Evolutionary conservation across 2,329 filamentous ascomycete genomes (phyloP).

Genomic region (Penicillium sp.): DNA sequence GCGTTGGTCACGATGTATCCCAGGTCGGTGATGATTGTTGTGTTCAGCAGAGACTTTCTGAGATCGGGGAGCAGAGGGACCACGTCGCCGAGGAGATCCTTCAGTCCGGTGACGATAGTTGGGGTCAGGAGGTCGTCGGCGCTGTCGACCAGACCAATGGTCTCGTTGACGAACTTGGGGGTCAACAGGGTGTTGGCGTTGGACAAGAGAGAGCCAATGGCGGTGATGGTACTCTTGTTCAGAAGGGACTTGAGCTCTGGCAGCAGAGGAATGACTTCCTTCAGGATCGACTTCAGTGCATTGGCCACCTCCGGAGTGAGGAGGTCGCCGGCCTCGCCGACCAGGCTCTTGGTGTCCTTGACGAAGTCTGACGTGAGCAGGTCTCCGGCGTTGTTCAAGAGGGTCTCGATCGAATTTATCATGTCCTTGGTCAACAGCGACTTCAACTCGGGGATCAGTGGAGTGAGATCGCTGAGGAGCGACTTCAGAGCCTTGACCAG

Average conservation of each 20-base stretch:
- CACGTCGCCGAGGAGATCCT: slow-evolving; percentile 22
- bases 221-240: slow-evolving; percentile 16
- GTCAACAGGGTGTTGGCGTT: slow-evolving; percentile 26
- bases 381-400: slow-evolving; percentile 17
- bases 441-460: slow-evolving; percentile 23
- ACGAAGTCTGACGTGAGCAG: slow-evolving; percentile 23
- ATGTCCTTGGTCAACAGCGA: slow-evolving; percentile 17
- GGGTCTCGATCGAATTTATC: slow-evolving; percentile 13
- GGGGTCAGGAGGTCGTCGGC: slow-evolving; percentile 23
- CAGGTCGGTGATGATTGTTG: slow-evolving; percentile 30
- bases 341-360: slow-evolving; percentile 22
- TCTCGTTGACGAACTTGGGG: slow-evolving; percentile 25
- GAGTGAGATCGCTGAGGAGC: slow-evolving; percentile 18
- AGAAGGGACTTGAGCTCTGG: slow-evolving; percentile 22
- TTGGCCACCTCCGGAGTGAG: slow-evolving; percentile 20
- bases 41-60: slow-evolving; percentile 26
- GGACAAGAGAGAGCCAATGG: slow-evolving; percentile 15
- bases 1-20: slow-evolving; percentile 34
- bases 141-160: slow-evolving; percentile 17
- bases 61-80: slow-evolving; percentile 24
- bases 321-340: slow-evolving; percentile 21
- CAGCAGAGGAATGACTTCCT: slow-evolving; percentile 18
- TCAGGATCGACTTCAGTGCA: slow-evolving; percentile 20
- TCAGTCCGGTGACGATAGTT: slow-evolving; percentile 21
- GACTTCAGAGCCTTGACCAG: slow-evolving; percentile 21